These are phyloP conservation scores for Recurvomyces mirabilis DNA, from an alignment of 495 filamentous ascomycete genomes.

Conservation along the genomic window DNA sequence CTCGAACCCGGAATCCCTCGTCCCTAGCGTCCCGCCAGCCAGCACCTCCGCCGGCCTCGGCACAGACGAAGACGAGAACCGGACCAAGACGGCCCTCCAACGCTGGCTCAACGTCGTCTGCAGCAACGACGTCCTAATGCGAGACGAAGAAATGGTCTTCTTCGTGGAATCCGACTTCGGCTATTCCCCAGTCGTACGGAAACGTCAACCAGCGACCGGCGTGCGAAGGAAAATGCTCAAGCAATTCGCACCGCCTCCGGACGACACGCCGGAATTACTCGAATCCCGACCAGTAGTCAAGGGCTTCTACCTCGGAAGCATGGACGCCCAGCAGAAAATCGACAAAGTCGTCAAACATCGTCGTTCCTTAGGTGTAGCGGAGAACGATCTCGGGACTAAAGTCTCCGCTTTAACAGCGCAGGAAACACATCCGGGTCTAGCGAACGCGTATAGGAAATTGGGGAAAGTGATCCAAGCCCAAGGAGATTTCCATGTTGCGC, in stretches of 20 bases:
- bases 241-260: conserved; percentile 94
- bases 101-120: conserved; percentile 91
- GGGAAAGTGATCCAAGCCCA: conserved; percentile 85
- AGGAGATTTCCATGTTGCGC: conserved; percentile 93
- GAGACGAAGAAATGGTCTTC: conserved; percentile 90
- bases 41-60: conserved; percentile 88
- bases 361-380: conserved; percentile 80
- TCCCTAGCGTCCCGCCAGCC: conserved; percentile 87
- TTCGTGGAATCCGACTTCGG: conserved; percentile 98
- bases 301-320: conserved; percentile 85
- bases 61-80: conserved; percentile 88
- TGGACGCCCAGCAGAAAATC: conserved; percentile 92
- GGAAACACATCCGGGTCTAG: conserved; percentile 78
- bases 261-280: conserved; percentile 91
- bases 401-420: conserved; percentile 73
- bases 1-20: conserved; percentile 91
- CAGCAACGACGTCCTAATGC: conserved; percentile 80
- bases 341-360: conserved; percentile 86
- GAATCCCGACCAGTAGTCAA: conserved; percentile 85
- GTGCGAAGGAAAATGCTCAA: conserved; percentile 91
- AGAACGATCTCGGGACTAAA: conserved; percentile 88
- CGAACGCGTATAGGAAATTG: conserved; percentile 85
- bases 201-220: conserved; percentile 95
- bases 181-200: conserved; percentile 87
- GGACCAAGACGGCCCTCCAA: conserved; percentile 81